Evolutionary conservation across 306 rosid species (phyloP).

Genomic region (Hippophae gyantsensis): DNA sequence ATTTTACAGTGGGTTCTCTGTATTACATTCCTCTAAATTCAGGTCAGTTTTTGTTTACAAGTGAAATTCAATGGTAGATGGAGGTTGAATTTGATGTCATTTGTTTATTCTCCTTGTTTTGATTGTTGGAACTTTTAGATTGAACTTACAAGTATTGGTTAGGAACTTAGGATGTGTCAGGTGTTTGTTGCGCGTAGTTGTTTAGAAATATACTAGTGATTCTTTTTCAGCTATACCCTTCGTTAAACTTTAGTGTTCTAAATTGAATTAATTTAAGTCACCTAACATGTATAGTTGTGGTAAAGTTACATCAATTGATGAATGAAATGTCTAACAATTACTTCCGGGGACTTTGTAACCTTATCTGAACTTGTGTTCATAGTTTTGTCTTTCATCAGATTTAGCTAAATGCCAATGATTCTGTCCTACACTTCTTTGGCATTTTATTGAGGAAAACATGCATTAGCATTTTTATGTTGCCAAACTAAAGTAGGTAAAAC

Average conservation of each 20-base stretch:
- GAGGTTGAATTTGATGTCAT: slow-evolving; percentile 8
- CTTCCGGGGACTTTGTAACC: too few species aligned
- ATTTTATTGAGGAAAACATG: too few species aligned
- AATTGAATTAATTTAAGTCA: not conserved
- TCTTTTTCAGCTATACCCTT: not conserved
- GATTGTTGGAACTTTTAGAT: not conserved
- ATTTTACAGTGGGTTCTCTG: slow-evolving; percentile 72
- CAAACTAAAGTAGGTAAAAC: too few species aligned
- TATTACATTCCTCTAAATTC: slow-evolving; percentile 88
- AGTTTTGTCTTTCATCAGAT: too few species aligned
- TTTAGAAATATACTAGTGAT: not conserved
- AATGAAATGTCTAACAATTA: too few species aligned
- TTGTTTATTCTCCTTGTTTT: not conserved
- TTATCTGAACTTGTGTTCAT: too few species aligned
- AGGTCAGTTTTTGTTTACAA: slow-evolving; percentile 38
- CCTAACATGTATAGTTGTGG: not conserved
- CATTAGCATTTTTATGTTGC: too few species aligned
- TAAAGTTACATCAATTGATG: too few species aligned
- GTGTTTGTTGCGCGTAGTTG: not conserved
- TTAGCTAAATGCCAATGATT: too few species aligned
- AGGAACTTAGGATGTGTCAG: not conserved
- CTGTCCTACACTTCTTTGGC: too few species aligned
- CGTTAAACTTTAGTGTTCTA: too few species aligned
- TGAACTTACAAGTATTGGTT: slow-evolving; percentile 3
- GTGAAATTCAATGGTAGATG: not conserved